Base-by-base conservation (phyloP, 2,329 filamentous ascomycete genomes). In the Fonsecaea erecta region DNA sequence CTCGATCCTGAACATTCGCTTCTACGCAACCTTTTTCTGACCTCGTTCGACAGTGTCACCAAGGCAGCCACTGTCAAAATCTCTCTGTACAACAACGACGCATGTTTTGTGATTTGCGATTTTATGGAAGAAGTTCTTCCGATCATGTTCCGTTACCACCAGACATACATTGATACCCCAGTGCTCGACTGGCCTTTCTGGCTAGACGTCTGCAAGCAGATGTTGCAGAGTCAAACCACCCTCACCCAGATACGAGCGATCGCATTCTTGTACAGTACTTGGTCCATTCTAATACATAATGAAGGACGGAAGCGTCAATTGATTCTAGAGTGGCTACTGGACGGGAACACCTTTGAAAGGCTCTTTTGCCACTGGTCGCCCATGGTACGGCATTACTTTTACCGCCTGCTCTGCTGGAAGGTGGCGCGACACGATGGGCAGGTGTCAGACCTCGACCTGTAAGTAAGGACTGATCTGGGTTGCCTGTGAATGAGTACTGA, bases 351-450 rank as follows among this genome's bases (percentile, higher is more conserved):
- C 1, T 97, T 97, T 75, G 87, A 91, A 73, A 87, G 86, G 66
- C 88, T 92, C 67, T 97, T 97, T 79, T 94, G 90, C 74, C 92
- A 97, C 73, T 97, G 93, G 93, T 96, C 92, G 73, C 92, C 93
- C 0, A 96, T 97, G 93, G 92, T 97, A 24, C 86, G 93, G 66
- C 90, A 92, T 14, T 97, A 97, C 76, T 97, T 90, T 75, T 95
- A 96, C 85, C 91, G 93, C 53, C 80, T 97, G 56, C 78, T 97
- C 24, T 96, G 92, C 77, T 97, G 93, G 93, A 87, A 93, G 65
- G 82, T 97, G 54, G 94, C 90, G 69, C 85, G 93, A 68, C 90
- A 90, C 73, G 86, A 88, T 59, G 91, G 89, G 16, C 85, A 84
- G 53, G 82, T 86, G 24, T 85, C 86, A 52, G 84, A 87, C 30